Evolutionary conservation across 768 basidiomycete genomes (phyloP).

Genomic region (Russula earlei): DNA sequence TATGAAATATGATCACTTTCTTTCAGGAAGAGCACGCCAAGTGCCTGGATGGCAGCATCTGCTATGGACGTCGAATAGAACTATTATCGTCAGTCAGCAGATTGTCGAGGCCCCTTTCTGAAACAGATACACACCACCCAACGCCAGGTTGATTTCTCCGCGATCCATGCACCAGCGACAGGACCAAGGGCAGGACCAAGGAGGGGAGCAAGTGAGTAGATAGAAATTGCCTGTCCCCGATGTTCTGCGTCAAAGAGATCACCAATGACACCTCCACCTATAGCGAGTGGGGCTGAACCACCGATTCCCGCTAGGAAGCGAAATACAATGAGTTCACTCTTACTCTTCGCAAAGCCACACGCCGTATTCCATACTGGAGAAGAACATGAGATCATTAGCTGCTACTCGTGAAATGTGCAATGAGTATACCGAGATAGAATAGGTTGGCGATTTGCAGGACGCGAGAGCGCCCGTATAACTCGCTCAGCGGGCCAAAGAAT

Average conservation of each 20-base stretch:
- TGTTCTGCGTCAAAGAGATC: slow-evolving; percentile 55
- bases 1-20: slow-evolving; percentile 41
- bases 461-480: slow-evolving; percentile 57
- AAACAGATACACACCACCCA: slow-evolving; percentile 47
- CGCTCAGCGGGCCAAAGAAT: slow-evolving; percentile 52
- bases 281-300: slow-evolving; percentile 58
- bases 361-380: slow-evolving; percentile 45
- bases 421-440: slow-evolving; percentile 47
- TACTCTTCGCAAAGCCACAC: slow-evolving; percentile 49
- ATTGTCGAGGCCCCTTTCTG: neutral
- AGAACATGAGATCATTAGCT: neutral
- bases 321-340: slow-evolving; percentile 52
- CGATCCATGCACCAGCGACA: slow-evolving; percentile 57
- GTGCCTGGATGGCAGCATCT: slow-evolving; percentile 42
- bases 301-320: slow-evolving; percentile 63
- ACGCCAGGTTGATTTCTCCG: slow-evolving; percentile 56
- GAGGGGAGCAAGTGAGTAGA: slow-evolving; percentile 57
- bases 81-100: slow-evolving; percentile 23
- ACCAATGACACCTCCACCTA: slow-evolving; percentile 59
- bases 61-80: slow-evolving; percentile 65
- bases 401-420: neutral
- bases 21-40: slow-evolving; percentile 47
- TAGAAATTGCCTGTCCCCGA: slow-evolving; percentile 52
- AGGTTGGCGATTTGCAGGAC: slow-evolving; percentile 58
- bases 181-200: slow-evolving; percentile 61